phyloP scores from a whole-genome alignment of 129 eudicot species.

The Glebionis coronaria region DNA sequence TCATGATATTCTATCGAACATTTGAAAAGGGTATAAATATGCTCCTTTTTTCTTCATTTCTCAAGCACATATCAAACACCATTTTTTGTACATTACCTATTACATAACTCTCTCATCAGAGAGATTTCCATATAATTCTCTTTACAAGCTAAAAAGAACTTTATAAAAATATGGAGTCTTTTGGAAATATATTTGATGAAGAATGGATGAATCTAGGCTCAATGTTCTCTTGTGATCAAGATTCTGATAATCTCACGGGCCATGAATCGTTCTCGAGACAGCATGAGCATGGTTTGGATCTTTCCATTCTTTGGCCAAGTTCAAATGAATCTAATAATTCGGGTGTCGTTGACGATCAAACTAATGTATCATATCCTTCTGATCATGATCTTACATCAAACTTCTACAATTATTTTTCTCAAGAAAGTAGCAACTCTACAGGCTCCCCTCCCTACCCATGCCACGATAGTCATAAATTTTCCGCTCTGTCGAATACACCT shows the following conservation, averaged over 20 bases:
- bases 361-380: conserved; percentile 16
- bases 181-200: conserved; percentile 55
- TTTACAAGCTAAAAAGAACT: neutral
- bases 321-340: conserved; percentile 27
- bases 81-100: conserved; percentile 7
- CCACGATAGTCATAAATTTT: conserved; percentile 27
- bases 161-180: conserved; percentile 35
- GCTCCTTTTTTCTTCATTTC: conserved; percentile 21
- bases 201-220: conserved; percentile 66
- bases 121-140: neutral
- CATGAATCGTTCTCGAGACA: conserved; percentile 28
- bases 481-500: conserved; percentile 3
- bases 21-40: conserved; percentile 44
- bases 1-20: conserved; percentile 28
- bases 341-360: conserved; percentile 22
- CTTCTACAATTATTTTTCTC: conserved; percentile 39
- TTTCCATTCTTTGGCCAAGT: conserved; percentile 29
- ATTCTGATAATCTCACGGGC: conserved; percentile 23
- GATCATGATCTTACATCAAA: conserved; percentile 30
- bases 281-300: conserved; percentile 25
- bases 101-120: conserved; percentile 8
- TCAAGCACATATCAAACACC: conserved; percentile 26
- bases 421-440: conserved; percentile 41
- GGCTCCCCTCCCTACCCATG: conserved; percentile 29
- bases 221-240: conserved; percentile 53